Evolutionary conservation across 345 rosid species (phyloP).

Genomic region (Bruguiera parviflora): DNA sequence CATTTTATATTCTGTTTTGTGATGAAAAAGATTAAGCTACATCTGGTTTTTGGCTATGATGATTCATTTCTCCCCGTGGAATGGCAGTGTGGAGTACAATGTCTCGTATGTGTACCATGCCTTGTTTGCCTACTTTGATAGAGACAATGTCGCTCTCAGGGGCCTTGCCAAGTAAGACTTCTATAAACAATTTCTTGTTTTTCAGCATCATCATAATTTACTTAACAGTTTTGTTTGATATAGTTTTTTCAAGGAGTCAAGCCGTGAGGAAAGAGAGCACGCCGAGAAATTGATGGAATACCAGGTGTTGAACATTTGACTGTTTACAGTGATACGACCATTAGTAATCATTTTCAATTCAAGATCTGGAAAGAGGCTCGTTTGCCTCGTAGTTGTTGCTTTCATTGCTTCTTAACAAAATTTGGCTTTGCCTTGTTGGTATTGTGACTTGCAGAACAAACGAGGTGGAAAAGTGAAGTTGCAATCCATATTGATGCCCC

Average conservation of each 20-base stretch:
- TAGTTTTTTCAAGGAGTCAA: conserved; percentile 35
- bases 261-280: conserved; percentile 29
- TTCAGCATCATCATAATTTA: neutral
- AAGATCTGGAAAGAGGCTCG: neutral
- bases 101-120: conserved; percentile 37
- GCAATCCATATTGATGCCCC: conserved; percentile 26
- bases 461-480: conserved; percentile 38
- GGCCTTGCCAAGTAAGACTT: conserved; percentile 29
- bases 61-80: neutral
- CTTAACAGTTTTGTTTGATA: neutral
- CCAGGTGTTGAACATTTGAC: conserved; percentile 20
- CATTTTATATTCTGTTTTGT: neutral
- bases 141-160: conserved; percentile 35
- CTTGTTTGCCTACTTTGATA: conserved; percentile 31
- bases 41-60: neutral
- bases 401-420: neutral
- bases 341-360: neutral
- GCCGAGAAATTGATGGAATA: conserved; percentile 36
- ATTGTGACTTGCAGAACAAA: conserved; percentile 24
- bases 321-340: neutral
- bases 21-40: too few relatives aligned
- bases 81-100: conserved; percentile 36
- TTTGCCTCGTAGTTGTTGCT: neutral
- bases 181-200: neutral
- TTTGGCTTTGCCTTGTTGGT: neutral